These are phyloP conservation scores for Sporothrix variecibatus DNA, from an alignment of 2,329 filamentous ascomycete genomes.

Conservation along the genomic window DNA sequence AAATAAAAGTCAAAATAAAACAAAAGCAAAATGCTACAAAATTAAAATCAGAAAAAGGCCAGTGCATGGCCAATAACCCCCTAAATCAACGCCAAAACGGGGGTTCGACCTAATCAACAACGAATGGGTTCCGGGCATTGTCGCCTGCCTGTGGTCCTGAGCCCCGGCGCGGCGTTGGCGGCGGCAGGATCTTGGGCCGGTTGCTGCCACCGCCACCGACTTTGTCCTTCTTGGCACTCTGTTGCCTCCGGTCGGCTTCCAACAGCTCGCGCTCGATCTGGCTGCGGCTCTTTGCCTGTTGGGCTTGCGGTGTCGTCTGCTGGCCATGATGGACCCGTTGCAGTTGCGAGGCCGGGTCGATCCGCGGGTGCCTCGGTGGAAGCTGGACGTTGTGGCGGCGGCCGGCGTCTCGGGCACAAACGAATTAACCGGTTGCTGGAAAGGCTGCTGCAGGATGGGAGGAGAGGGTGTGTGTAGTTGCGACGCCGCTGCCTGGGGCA, in stretches of 20 bases:
- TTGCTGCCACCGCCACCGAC: background rate
- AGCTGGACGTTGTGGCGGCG: background rate
- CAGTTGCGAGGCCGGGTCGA: constrained; percentile 15
- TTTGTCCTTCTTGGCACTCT: background rate
- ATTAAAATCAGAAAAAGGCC: background rate
- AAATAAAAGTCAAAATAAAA: background rate
- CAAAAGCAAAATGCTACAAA: background rate
- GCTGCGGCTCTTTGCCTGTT: background rate
- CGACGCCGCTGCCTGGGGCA: background rate
- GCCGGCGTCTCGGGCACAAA: background rate
- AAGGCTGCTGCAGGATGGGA: background rate
- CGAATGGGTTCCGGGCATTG: constrained; percentile 21
- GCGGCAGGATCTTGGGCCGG: constrained; percentile 11
- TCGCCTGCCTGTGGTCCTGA: constrained; percentile 14
- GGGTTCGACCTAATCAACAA: constrained; percentile 23
- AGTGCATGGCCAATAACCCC: background rate
- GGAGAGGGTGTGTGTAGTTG: background rate
- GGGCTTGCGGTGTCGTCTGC: background rate
- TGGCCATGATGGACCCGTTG: background rate
- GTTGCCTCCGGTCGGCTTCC: constrained; percentile 15
- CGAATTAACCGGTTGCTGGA: background rate
- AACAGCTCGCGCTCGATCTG: background rate
- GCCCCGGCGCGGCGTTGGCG: background rate
- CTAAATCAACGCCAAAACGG: constrained; percentile 19
- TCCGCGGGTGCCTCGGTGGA: background rate